Conservation (phyloP, 2,329 filamentous ascomycete species). For the Neonectria magnoliae region DNA sequence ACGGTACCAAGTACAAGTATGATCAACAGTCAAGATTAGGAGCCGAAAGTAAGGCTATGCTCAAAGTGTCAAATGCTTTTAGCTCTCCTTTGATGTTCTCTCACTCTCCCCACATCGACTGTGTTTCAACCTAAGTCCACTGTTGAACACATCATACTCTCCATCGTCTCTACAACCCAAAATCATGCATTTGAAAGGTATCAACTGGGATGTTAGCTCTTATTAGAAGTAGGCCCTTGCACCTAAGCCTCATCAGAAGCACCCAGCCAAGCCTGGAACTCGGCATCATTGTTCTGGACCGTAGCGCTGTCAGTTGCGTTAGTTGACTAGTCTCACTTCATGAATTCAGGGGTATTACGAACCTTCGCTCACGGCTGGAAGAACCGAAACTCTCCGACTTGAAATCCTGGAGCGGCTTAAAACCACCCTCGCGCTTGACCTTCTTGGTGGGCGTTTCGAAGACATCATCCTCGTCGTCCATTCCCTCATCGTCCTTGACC, state of each 20-base stretch:
- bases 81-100: neutral
- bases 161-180: too few relatives aligned
- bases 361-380: slow-evolving; percentile 33
- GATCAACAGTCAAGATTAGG: neutral
- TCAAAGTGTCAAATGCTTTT: too few relatives aligned
- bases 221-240: neutral
- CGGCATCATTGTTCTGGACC: slow-evolving; percentile 8
- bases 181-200: neutral
- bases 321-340: neutral
- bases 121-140: too few relatives aligned
- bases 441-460: slow-evolving; percentile 41
- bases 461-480: slow-evolving; percentile 19
- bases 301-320: slow-evolving; percentile 26
- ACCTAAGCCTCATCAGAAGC: neutral
- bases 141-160: too few relatives aligned
- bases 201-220: neutral
- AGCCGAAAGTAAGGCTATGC: neutral
- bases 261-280: slow-evolving; percentile 30
- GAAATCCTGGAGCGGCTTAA: slow-evolving; percentile 6
- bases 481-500: slow-evolving; percentile 31
- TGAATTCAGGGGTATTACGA: neutral
- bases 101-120: neutral
- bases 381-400: slow-evolving; percentile 31
- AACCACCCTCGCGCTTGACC: slow-evolving; percentile 43
- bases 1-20: neutral